A percentile compares a stretch with the other conserved stretches of the same genome.
These are phyloP conservation scores for Tagetes erecta DNA, from an alignment of 129 eudicot genomes.

Conservation along the genomic window DNA sequence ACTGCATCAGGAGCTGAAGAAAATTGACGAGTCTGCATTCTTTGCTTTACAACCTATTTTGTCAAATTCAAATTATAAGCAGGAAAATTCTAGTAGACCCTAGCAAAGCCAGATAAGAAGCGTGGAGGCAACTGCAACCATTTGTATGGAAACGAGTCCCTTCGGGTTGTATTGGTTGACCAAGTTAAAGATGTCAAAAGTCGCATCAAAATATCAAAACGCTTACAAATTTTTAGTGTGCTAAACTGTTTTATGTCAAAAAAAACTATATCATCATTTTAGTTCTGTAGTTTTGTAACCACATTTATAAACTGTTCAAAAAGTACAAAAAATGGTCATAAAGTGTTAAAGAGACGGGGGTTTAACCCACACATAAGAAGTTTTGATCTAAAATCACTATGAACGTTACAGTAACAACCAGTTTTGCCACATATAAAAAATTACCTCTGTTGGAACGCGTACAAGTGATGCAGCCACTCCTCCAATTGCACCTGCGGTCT, in stretches of 20 bases:
- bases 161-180: constrained; percentile 2
- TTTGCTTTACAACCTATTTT: constrained; percentile 86
- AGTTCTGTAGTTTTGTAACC: no score
- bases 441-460: constrained; percentile 97
- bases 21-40: constrained; percentile 94
- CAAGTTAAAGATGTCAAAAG: not conserved
- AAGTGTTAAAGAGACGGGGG: not conserved
- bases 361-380: not conserved
- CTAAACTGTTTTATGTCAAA: no score
- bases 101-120: not conserved
- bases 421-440: not conserved
- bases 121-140: not conserved
- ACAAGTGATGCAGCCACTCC: constrained; percentile 94
- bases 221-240: not conserved
- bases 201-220: not conserved
- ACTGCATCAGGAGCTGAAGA: constrained; percentile 86
- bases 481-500: constrained; percentile 95
- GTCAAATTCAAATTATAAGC: constrained; percentile 15
- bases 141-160: not conserved
- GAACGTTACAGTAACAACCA: not conserved
- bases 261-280: no score
- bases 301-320: not conserved
- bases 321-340: not conserved
- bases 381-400: not conserved
- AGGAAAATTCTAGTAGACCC: not conserved